Evolutionary conservation across 495 filamentous ascomycete genomes (phyloP).

Genomic region (Opeltia flavorubescens): DNA sequence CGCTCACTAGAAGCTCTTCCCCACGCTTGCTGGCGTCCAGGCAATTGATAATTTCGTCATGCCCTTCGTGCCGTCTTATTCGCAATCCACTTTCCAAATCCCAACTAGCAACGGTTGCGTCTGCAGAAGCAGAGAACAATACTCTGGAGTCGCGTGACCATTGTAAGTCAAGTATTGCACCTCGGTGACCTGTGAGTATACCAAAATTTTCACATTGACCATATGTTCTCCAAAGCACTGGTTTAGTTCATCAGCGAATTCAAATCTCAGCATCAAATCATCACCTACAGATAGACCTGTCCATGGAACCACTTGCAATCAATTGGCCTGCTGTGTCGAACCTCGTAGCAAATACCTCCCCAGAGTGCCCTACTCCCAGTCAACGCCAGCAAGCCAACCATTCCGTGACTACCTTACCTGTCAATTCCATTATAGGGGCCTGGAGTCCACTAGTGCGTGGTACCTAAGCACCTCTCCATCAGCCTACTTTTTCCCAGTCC

Average conservation of each 20-base stretch:
- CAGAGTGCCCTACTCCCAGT: slow-evolving; percentile 38
- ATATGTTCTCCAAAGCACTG: slow-evolving; percentile 86
- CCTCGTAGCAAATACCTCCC: slow-evolving; percentile 80
- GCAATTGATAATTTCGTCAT: slow-evolving; percentile 87
- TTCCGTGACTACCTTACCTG: slow-evolving; percentile 36
- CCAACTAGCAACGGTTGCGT: slow-evolving; percentile 88
- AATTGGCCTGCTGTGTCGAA: slow-evolving; percentile 79
- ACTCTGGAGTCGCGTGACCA: slow-evolving; percentile 92
- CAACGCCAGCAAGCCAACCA: background rate
- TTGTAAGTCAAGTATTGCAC: slow-evolving; percentile 79
- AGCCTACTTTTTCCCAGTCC: slow-evolving; percentile 14
- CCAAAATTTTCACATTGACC: slow-evolving; percentile 92
- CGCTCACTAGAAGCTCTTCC: slow-evolving; percentile 77
- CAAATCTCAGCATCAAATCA: background rate
- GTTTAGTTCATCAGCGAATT: background rate
- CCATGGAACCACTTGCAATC: slow-evolving; percentile 92
- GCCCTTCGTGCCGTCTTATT: slow-evolving; percentile 82
- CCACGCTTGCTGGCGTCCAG: slow-evolving; percentile 78
- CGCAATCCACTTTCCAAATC: slow-evolving; percentile 75
- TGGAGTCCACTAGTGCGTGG: slow-evolving; percentile 75
- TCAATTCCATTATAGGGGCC: slow-evolving; percentile 89
- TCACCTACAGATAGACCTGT: slow-evolving; percentile 71
- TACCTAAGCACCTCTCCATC: slow-evolving; percentile 37
- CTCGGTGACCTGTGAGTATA: slow-evolving; percentile 71
- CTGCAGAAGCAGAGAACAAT: slow-evolving; percentile 86